Conservation (phyloP, 1,284 basidiomycete genomes). For the Rhodotorula sp. region DNA sequence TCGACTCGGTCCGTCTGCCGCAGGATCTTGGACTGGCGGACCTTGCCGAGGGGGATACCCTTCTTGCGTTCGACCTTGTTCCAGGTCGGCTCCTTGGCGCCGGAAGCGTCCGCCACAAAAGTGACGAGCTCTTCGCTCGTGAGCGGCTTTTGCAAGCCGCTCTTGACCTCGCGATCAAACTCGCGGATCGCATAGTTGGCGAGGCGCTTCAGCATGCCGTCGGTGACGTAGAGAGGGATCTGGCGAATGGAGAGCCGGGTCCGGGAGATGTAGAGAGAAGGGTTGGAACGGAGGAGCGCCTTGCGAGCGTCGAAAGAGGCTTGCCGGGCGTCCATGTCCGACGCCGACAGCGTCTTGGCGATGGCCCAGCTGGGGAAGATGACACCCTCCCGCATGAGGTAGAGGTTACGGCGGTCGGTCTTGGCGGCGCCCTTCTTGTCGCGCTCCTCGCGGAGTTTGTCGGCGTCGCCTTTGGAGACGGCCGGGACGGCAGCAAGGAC, state of each 20-base stretch:
- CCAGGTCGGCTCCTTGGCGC: conserved; percentile 47
- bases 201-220: conserved; percentile 83
- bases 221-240: conserved; percentile 84
- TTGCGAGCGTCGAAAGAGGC: conserved; percentile 78
- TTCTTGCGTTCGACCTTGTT: conserved; percentile 49
- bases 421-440: conserved; percentile 76
- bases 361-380: conserved; percentile 82
- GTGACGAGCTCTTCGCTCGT: conserved; percentile 67
- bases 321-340: conserved; percentile 79
- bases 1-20: conserved; percentile 84
- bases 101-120: conserved; percentile 42
- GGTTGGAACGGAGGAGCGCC: conserved; percentile 79
- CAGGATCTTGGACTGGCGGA: conserved; percentile 82
- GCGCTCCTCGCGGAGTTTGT: conserved; percentile 78
- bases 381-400: conserved; percentile 93
- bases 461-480: conserved; percentile 84
- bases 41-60: conserved; percentile 60
- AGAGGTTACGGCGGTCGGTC: conserved; percentile 93
- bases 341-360: conserved; percentile 64
- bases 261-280: conserved; percentile 88
- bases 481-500: conserved; percentile 88
- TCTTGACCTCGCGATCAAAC: conserved; percentile 78
- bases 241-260: conserved; percentile 92
- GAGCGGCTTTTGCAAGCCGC: conserved; percentile 62
- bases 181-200: conserved; percentile 74